Conservation (phyloP, 1,284 basidiomycete species). For the Earliella scabrosa region DNA sequence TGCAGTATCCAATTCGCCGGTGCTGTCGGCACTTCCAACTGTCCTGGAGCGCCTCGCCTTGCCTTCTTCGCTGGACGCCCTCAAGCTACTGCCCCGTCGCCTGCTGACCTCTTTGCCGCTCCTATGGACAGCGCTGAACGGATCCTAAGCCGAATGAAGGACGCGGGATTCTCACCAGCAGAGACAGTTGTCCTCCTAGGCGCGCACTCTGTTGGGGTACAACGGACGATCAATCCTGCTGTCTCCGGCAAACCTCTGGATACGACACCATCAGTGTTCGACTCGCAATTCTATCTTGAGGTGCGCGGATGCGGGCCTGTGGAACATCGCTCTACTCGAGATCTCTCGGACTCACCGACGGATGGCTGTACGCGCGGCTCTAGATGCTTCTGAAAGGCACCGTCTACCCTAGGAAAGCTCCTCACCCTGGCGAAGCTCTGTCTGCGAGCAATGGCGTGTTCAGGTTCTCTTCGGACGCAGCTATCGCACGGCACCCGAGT, state of each 20-base stretch:
- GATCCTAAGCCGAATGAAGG: slow-evolving; percentile 22
- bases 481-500: slow-evolving; percentile 19
- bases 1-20: slow-evolving; percentile 33
- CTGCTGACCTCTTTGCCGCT: slow-evolving; percentile 21
- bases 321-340: neutral
- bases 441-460: slow-evolving; percentile 18
- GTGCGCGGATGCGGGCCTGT: slow-evolving; percentile 1
- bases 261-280: slow-evolving; percentile 20
- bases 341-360: neutral
- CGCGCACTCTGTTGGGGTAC: slow-evolving; percentile 22
- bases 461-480: slow-evolving; percentile 22
- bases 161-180: slow-evolving; percentile 22
- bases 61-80: slow-evolving; percentile 32
- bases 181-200: slow-evolving; percentile 23
- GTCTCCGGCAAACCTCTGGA: slow-evolving; percentile 16
- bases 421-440: slow-evolving; percentile 13
- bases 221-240: slow-evolving; percentile 20
- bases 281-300: slow-evolving; percentile 25
- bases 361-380: neutral
- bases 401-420: slow-evolving; percentile 17
- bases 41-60: slow-evolving; percentile 30
- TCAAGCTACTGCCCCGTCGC: slow-evolving; percentile 28
- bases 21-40: slow-evolving; percentile 33
- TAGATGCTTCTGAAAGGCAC: slow-evolving; percentile 22
- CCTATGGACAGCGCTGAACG: slow-evolving; percentile 20